A percentile compares a stretch with the other conserved stretches of the same genome.
These are phyloP conservation scores for Cercospora sp. DNA, from an alignment of 2,329 filamentous ascomycete genomes.

Conservation along the genomic window DNA sequence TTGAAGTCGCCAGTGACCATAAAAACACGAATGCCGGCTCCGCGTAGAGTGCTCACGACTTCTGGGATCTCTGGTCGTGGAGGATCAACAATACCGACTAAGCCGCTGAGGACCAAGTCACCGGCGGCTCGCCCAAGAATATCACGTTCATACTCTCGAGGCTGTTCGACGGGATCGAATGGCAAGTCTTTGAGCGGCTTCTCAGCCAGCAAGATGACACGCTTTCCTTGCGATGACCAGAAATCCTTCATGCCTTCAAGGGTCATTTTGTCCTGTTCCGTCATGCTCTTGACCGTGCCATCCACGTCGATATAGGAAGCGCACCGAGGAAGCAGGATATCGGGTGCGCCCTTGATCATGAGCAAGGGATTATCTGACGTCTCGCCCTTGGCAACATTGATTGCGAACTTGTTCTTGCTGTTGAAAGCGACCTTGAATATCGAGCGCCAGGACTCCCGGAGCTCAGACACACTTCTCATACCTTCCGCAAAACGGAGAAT, in stretches of 20 bases:
- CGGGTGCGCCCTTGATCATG: slow-evolving; percentile 78
- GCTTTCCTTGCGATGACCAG: slow-evolving; percentile 68
- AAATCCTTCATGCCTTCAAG: slow-evolving; percentile 63
- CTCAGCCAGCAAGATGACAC: slow-evolving; percentile 65
- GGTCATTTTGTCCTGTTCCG: slow-evolving; percentile 53
- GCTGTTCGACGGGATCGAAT: slow-evolving; percentile 49
- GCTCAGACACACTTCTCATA: slow-evolving; percentile 60
- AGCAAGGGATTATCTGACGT: slow-evolving; percentile 48
- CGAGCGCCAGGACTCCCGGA: slow-evolving; percentile 64
- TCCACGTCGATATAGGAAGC: slow-evolving; percentile 57
- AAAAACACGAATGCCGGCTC: slow-evolving; percentile 72
- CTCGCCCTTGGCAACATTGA: slow-evolving; percentile 58
- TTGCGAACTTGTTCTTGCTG: slow-evolving; percentile 79
- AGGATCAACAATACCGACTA: slow-evolving; percentile 62
- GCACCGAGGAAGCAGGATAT: slow-evolving; percentile 68
- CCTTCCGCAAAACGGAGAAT: slow-evolving; percentile 70
- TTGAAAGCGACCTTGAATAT: slow-evolving; percentile 73
- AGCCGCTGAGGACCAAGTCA: slow-evolving; percentile 54
- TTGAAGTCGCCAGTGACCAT: slow-evolving; percentile 83
- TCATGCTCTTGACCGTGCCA: slow-evolving; percentile 56
- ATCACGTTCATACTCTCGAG: slow-evolving; percentile 54
- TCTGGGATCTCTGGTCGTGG: slow-evolving; percentile 60
- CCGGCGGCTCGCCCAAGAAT: slow-evolving; percentile 56
- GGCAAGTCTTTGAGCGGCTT: slow-evolving; percentile 60
- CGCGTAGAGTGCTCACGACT: slow-evolving; percentile 62